phyloP scores from a whole-genome alignment of 768 basidiomycete genomes.

The Tylopilus subfusipes region DNA sequence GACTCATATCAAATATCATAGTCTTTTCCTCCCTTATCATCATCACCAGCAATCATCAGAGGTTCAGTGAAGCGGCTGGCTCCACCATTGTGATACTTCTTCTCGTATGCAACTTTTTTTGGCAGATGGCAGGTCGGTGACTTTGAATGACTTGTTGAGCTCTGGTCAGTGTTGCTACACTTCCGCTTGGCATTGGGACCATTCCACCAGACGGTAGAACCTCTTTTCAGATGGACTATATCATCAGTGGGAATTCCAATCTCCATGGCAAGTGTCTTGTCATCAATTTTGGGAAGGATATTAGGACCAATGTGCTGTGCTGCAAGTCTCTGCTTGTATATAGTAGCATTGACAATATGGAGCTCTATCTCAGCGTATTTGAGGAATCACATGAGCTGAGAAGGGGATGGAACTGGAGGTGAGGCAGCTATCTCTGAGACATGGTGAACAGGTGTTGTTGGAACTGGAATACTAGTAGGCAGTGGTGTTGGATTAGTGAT shows the following conservation, averaged over 20 bases:
- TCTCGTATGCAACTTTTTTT: not conserved
- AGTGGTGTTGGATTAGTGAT: not conserved
- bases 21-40: no score
- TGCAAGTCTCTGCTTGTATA: not conserved
- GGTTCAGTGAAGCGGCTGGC: not conserved
- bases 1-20: no score
- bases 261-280: not conserved
- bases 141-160: no score
- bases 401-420: no score
- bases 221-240: no score
- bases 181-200: no score
- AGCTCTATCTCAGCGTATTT: not conserved
- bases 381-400: not conserved
- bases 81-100: not conserved
- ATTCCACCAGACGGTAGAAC: no score
- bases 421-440: no score
- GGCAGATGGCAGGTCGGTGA: not conserved
- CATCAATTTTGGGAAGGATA: not conserved
- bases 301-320: not conserved
- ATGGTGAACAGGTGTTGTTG: not conserved
- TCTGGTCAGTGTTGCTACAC: no score
- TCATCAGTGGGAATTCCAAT: no score
- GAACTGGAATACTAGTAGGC: no score
- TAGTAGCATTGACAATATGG: not conserved
- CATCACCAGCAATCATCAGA: not conserved